These are phyloP conservation scores for Prosopis cineraria DNA, from an alignment of 306 rosid species.

Conservation along the genomic window DNA sequence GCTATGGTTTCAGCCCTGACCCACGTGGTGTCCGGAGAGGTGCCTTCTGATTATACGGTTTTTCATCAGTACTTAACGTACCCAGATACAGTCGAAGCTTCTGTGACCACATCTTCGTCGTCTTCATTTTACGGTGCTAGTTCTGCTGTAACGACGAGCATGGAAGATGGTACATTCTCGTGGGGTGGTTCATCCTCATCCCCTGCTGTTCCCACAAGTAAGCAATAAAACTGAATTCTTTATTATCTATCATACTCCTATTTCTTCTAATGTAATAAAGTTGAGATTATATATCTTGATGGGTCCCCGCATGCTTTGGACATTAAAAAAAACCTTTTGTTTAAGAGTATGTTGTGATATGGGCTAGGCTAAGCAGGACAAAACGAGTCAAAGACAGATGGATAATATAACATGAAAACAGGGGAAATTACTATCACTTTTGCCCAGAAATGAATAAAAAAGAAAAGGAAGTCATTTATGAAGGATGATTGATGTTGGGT, in stretches of 20 bases:
- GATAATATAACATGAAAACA: too few relatives aligned
- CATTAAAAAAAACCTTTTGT: background rate
- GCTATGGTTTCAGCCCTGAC: conserved; percentile 55
- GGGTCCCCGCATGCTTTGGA: background rate
- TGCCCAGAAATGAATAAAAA: too few relatives aligned
- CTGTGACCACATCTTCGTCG: conserved; percentile 24
- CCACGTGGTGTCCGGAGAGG: conserved; percentile 41
- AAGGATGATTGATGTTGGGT: background rate
- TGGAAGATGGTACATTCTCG: conserved; percentile 37
- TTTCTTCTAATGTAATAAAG: background rate
- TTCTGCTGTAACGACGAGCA: conserved; percentile 41
- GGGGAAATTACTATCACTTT: too few relatives aligned
- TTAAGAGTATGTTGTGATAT: background rate
- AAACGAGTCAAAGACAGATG: background rate
- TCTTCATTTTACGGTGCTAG: conserved; percentile 31
- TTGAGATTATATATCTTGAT: background rate
- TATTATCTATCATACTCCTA: background rate
- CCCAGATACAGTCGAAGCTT: background rate
- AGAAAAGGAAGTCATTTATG: background rate
- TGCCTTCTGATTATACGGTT: background rate
- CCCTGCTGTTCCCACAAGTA: conserved; percentile 38
- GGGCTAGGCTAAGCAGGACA: background rate
- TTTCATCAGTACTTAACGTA: background rate
- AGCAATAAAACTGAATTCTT: conserved; percentile 4
- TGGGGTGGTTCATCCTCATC: conserved; percentile 32